Evolutionary conservation across 352 stramenopile species (phyloP).

Genomic region (Phytophthora sp.): DNA sequence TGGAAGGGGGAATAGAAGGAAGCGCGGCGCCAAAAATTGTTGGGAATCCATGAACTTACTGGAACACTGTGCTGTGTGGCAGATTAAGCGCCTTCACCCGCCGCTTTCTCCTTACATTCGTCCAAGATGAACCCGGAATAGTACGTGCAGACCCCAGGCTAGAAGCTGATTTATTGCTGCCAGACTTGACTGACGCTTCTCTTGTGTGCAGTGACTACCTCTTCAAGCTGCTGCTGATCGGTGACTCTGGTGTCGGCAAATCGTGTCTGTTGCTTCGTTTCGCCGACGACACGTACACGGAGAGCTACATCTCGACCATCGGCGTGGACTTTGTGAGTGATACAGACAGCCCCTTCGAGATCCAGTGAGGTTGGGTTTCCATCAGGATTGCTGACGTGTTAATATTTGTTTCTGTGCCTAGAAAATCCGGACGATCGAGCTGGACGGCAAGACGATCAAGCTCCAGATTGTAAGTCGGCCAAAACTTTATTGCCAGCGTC

Average conservation of each 20-base stretch:
- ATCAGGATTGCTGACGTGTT: slow-evolving; percentile 25
- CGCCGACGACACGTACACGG: slow-evolving; percentile 99
- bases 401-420: slow-evolving; percentile 35
- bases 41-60: slow-evolving; percentile 8
- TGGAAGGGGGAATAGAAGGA: slow-evolving; percentile 11
- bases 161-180: slow-evolving; percentile 1
- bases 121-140: slow-evolving; percentile 93
- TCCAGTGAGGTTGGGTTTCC: background rate
- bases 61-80: slow-evolving; percentile 5
- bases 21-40: background rate
- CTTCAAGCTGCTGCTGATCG: slow-evolving; percentile 98
- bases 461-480: slow-evolving; percentile 95
- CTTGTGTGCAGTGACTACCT: slow-evolving; percentile 94
- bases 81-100: slow-evolving; percentile 37
- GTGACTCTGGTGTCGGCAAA: slow-evolving; percentile 98
- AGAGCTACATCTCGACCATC: slow-evolving; percentile 99
- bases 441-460: slow-evolving; percentile 99
- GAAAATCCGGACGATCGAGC: slow-evolving; percentile 99
- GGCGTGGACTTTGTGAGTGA: slow-evolving; percentile 99
- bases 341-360: background rate
- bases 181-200: slow-evolving; percentile 19
- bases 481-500: background rate
- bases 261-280: slow-evolving; percentile 99
- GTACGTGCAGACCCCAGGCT: slow-evolving; percentile 54
- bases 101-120: slow-evolving; percentile 26